Evolutionary conservation across 441 rosid genomes (phyloP), one percentile per base, ranked within the genome.

Genomic region (Theobroma grandiflorum): DNA sequence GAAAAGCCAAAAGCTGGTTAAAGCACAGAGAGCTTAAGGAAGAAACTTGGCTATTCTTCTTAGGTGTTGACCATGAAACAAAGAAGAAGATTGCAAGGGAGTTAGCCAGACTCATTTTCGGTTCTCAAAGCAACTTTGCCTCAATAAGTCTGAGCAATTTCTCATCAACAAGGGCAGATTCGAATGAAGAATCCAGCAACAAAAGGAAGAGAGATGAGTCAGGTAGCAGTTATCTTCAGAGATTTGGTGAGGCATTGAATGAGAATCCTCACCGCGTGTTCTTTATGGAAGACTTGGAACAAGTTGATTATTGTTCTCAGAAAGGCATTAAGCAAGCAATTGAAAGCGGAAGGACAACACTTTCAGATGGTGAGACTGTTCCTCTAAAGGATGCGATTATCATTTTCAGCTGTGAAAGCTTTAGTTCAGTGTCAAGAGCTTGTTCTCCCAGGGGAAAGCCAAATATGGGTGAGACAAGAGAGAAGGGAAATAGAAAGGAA

Each of bases 261-360:
- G 93, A 93, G 86, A 91, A 91, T 66, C 97, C 95, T 12, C 91
- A 86, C 57, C 84, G 92, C 20, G 97, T 93, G 55, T 88, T 91
- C 77, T 89, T 89, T 80, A 72, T 93, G 85, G 94, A 91, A 79
- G 97, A 87, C 65, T 38, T 87, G 62, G 92, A 87, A 18, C 84
- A 84, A 61, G 68, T 81, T n/a, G 88, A 90, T 59, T 53, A 75
- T 12, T 59, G 38, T 77, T 84, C 86, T 69, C 84, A 71, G 31
- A 83, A 79, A 75, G 85, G 84, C 31, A 79, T 93, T 26, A 91
- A 80, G 82, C 67, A 84, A 70, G 89, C 93, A 9, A 88, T 87
- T 6, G 84, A 86, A 72, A 83, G 70, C 8, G 95, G 95, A 66
- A 81, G 59, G 50, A 62, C 89, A 6, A 47, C 77, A 42, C 82